phyloP scores from a whole-genome alignment of 169 alveolate genomes.

The Fabrea salina region DNA sequence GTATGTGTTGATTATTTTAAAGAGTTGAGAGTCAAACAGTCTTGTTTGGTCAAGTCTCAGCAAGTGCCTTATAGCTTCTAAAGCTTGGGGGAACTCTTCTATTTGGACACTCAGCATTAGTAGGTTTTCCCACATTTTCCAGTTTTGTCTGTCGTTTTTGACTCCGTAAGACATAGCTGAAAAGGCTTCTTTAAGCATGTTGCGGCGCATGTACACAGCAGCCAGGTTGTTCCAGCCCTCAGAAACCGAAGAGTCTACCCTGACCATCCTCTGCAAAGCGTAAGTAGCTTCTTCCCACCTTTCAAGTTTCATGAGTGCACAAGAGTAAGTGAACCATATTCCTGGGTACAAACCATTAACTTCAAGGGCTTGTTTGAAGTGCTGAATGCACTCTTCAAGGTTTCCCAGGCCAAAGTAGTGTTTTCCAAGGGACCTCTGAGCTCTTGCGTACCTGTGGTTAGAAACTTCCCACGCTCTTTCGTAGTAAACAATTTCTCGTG shows the following conservation, averaged over 20 bases:
- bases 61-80: neutral
- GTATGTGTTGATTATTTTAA: neutral
- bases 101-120: slow-evolving; percentile 54
- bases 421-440: slow-evolving; percentile 86
- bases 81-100: neutral
- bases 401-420: slow-evolving; percentile 52
- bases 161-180: slow-evolving; percentile 84
- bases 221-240: slow-evolving; percentile 95
- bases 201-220: slow-evolving; percentile 75
- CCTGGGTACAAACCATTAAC: slow-evolving; percentile 81
- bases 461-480: slow-evolving; percentile 88
- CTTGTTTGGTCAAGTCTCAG: neutral
- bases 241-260: slow-evolving; percentile 82
- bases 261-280: slow-evolving; percentile 81
- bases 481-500: slow-evolving; percentile 71
- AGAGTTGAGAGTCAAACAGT: neutral
- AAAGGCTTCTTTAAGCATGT: slow-evolving; percentile 83
- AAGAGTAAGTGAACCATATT: slow-evolving; percentile 87
- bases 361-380: slow-evolving; percentile 78
- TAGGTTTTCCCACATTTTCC: slow-evolving; percentile 89
- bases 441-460: slow-evolving; percentile 81
- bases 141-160: slow-evolving; percentile 75
- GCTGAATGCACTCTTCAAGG: slow-evolving; percentile 68
- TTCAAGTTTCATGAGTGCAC: slow-evolving; percentile 79
- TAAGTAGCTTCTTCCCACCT: slow-evolving; percentile 71